Evolutionary conservation across 257 asterid genomes (phyloP).

Genomic region (Petrea volubilis): DNA sequence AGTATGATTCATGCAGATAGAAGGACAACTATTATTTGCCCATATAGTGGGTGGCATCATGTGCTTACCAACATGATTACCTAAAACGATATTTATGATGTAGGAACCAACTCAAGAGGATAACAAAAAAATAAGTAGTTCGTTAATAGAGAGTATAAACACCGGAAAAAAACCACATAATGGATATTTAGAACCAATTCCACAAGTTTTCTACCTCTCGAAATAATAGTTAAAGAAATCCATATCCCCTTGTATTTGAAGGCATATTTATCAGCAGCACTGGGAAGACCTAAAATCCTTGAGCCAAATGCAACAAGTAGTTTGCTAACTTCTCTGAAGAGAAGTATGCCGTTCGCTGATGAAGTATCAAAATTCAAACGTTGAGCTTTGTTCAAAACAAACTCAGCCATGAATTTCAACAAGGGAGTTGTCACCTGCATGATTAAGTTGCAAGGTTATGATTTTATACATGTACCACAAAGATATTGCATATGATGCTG

Average conservation of each 20-base stretch:
- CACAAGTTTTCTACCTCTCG: conserved; percentile 62
- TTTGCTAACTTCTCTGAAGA: conserved; percentile 97
- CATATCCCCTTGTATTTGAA: conserved; percentile 97
- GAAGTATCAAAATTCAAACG: conserved; percentile 95
- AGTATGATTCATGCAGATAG: no score
- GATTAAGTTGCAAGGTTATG: conserved; percentile 24
- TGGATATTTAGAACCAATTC: conserved; percentile 10
- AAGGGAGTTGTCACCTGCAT: conserved; percentile 95
- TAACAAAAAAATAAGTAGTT: no score
- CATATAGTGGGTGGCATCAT: not conserved
- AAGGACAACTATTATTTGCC: not conserved
- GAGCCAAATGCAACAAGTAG: conserved; percentile 90
- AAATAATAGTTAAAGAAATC: conserved; percentile 80
- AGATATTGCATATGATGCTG: no score
- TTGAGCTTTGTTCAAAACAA: conserved; percentile 87
- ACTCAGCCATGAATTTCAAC: conserved; percentile 93
- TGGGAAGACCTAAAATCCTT: conserved; percentile 77
- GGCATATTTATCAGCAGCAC: conserved; percentile 75
- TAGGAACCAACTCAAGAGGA: conserved; percentile 18
- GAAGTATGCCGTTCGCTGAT: conserved; percentile 97
- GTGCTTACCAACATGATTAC: not conserved
- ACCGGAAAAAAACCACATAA: conserved; percentile 7
- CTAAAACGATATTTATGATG: not conserved
- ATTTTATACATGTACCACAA: not conserved
- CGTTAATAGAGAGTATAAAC: no score